Conservation (phyloP, 202 grass and related monocot genomes). For the Bolboschoenoplectus hybrid region DNA sequence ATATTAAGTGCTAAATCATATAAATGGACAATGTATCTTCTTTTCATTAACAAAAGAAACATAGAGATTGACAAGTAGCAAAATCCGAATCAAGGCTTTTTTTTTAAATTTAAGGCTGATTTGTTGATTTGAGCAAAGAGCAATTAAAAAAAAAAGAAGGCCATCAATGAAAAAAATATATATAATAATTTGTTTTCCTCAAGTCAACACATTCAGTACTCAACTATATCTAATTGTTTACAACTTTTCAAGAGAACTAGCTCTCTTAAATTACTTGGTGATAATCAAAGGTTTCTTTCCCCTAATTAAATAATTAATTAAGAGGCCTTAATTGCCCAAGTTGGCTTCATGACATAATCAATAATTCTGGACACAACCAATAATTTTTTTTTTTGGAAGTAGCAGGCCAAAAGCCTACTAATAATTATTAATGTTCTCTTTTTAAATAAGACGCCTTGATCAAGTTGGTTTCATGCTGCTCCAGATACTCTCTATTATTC, state of each 20-base stretch:
- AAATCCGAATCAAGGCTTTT: too few species aligned
- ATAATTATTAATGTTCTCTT: not conserved
- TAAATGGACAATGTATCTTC: too few species aligned
- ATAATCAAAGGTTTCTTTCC: not conserved
- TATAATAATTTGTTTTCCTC: not conserved
- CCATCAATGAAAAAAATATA: not conserved
- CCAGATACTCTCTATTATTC: conserved; percentile 90
- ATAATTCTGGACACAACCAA: not conserved
- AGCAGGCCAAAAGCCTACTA: not conserved
- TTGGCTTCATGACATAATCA: conserved; percentile 5
- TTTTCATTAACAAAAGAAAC: too few species aligned
- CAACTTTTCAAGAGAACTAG: not conserved
- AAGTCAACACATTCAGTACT: not conserved
- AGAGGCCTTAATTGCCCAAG: not conserved
- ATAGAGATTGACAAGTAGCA: too few species aligned
- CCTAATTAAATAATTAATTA: not conserved
- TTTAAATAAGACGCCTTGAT: conserved; percentile 27
- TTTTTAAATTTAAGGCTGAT: too few species aligned
- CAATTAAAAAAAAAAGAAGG: not conserved
- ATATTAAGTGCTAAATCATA: too few species aligned
- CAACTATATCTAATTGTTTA: not conserved
- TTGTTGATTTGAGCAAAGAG: too few species aligned
- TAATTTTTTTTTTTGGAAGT: not conserved
- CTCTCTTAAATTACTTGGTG: conserved; percentile 12
- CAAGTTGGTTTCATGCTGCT: conserved; percentile 64